phyloP scores from a whole-genome alignment of 768 basidiomycete species.

The Paxillus rubicundulus region DNA sequence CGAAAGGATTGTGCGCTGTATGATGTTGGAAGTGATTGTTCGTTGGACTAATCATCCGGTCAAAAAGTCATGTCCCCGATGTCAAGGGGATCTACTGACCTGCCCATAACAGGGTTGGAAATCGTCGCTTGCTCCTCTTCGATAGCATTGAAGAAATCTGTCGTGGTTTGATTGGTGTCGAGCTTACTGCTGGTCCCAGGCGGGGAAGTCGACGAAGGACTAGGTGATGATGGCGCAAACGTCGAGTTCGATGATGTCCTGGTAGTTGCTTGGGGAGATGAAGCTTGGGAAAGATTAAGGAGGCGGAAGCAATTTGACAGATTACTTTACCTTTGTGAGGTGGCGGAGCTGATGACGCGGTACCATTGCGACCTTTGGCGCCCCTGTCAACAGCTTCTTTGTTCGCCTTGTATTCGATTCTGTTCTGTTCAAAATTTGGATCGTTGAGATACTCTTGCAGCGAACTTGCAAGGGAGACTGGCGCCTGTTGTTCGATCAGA shows the following conservation, averaged over 20 bases:
- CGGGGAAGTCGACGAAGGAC: constrained; percentile 25
- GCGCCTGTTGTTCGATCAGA: constrained; percentile 58
- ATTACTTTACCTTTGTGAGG: constrained; percentile 16
- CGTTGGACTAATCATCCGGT: constrained; percentile 39
- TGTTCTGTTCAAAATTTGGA: constrained; percentile 94
- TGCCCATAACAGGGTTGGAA: constrained; percentile 62
- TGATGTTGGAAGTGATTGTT: constrained; percentile 56
- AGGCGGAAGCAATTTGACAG: constrained; percentile 19
- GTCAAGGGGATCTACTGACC: constrained; percentile 27
- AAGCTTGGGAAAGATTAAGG: constrained; percentile 4
- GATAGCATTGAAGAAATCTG: constrained; percentile 89
- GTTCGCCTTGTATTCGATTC: constrained; percentile 86
- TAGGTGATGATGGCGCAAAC: constrained; percentile 17
- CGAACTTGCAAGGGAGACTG: constrained; percentile 88
- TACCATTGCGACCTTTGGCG: constrained; percentile 6
- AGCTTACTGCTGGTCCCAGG: constrained; percentile 30
- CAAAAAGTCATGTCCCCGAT: constrained; percentile 8
- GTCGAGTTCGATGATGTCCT: constrained; percentile 18
- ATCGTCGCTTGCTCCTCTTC: constrained; percentile 76
- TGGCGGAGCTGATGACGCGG: constrained; percentile 6
- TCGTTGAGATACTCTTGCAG: constrained; percentile 96
- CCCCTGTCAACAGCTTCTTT: constrained; percentile 60
- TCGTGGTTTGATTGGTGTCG: constrained; percentile 46
- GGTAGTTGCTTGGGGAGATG: constrained; percentile 17
- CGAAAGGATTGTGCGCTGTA: constrained; percentile 74